Conservation (phyloP, 225 moss, liverwort and hornwort species). For the Pseudoscleropodium purum region DNA sequence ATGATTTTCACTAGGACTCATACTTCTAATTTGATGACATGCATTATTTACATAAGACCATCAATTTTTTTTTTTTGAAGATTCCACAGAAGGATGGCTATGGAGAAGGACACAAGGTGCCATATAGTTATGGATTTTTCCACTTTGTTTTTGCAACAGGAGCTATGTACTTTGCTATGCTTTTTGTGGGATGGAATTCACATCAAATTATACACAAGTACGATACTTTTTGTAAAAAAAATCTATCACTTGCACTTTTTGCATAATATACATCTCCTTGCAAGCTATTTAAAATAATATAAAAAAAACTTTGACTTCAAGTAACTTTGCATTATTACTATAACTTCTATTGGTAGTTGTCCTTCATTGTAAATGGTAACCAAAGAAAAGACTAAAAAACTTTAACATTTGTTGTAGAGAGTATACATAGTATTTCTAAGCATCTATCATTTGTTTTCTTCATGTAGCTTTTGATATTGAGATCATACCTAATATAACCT, state of each 20-base stretch:
- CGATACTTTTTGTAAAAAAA: neutral
- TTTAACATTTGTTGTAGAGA: no score
- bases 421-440: neutral
- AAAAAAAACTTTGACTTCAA: neutral
- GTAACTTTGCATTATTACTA: neutral
- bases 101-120: slow-evolving; percentile 17
- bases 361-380: no score
- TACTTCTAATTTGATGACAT: neutral
- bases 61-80: neutral
- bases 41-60: neutral
- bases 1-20: neutral
- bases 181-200: slow-evolving; percentile 67
- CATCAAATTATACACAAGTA: slow-evolving; percentile 72
- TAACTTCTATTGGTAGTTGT: neutral
- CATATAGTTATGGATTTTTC: slow-evolving; percentile 62
- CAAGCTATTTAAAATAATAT: neutral
- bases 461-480: neutral
- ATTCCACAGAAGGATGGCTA: neutral
- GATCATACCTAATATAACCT: no score
- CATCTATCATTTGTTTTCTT: no score
- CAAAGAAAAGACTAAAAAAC: neutral
- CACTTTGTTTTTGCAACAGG: slow-evolving; percentile 70
- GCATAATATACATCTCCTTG: neutral
- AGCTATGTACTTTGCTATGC: slow-evolving; percentile 78
- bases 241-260: neutral